These are phyloP conservation scores for Sophora flavescens DNA, from an alignment of 306 rosid species.

Conservation along the genomic window DNA sequence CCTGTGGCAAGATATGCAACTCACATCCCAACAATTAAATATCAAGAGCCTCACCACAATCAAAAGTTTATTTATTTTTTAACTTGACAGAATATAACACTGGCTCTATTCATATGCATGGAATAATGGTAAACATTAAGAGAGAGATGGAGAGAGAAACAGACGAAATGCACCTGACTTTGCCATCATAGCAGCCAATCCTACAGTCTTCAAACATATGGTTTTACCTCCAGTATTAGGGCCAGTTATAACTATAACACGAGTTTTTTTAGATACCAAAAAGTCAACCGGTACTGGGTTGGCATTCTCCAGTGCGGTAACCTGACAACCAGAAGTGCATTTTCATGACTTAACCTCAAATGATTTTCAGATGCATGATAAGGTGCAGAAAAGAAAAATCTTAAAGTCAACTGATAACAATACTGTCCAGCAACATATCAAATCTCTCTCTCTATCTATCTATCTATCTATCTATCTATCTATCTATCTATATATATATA, in stretches of 20 bases:
- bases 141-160: constrained; percentile 1
- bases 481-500: too few species aligned
- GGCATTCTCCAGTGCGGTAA: constrained; percentile 57
- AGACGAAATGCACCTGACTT: constrained; percentile 74
- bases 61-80: constrained; percentile 17
- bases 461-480: too few species aligned
- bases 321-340: constrained; percentile 61
- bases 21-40: constrained; percentile 2
- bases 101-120: constrained; percentile 34
- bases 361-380: constrained; percentile 37
- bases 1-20: neutral
- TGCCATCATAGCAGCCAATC: constrained; percentile 98
- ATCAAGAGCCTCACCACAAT: neutral
- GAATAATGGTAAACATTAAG: neutral
- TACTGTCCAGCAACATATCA: constrained; percentile 29
- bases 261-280: constrained; percentile 67
- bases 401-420: constrained; percentile 3
- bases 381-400: constrained; percentile 22
- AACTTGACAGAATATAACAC: neutral
- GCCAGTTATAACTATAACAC: constrained; percentile 89
- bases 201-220: constrained; percentile 88
- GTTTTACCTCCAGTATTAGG: constrained; percentile 99
- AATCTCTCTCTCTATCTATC: neutral
- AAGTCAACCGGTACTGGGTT: constrained; percentile 88
- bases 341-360: constrained; percentile 36